Evolutionary conservation across 2,329 filamentous ascomycete genomes (phyloP), one percentile per base, ranked within the genome.

Genomic region (Ilyonectria destructans): DNA sequence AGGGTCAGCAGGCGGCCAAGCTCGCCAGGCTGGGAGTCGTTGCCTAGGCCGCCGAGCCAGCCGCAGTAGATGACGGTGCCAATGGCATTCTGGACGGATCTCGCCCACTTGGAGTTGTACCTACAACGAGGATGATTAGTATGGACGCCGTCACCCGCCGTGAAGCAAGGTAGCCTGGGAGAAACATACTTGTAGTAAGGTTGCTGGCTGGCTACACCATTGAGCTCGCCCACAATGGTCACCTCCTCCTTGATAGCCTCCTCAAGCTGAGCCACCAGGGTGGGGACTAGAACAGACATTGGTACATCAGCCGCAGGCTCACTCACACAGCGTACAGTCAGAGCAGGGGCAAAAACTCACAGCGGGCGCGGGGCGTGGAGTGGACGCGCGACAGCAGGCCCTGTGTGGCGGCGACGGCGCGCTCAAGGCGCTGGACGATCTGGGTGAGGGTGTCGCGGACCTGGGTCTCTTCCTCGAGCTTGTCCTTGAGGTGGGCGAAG

Each of bases 351-450:
- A 60, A 63, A 65, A 62, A 81, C 84, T 70, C 77, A 87, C 87
- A 87, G 71, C 85, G 84, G 23, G 85, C 79, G 68, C 91, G 88
- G 13, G 94, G 91, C 5, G 95, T 97, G 2, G 95, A 96, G 82
- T 99, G 96, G 57, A 96, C 94, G 78, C 94, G 88, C 43, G 96
- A 96, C 58, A 98, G 89, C 61, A 95, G 88, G 51, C 95, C 94
- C 77, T 96, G 93, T 23, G 92, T 92, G 69, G 90, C 91, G 75
- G 93, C 90, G 71, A 93, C 93, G 88, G 94, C 91, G 78, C 95
- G 92, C 77, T 97, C 94, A 43, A 98, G 89, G 48, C 87, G 89
- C 79, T 96, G 92, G 51, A 96, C 88, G 75, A 97, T 93, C 65
- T 94, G 91, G 71, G 91, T 90, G 65, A 99, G 88, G 77, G 93